Base-by-base conservation (phyloP, 148 eudicot genomes). In the Rhododendron molle region DNA sequence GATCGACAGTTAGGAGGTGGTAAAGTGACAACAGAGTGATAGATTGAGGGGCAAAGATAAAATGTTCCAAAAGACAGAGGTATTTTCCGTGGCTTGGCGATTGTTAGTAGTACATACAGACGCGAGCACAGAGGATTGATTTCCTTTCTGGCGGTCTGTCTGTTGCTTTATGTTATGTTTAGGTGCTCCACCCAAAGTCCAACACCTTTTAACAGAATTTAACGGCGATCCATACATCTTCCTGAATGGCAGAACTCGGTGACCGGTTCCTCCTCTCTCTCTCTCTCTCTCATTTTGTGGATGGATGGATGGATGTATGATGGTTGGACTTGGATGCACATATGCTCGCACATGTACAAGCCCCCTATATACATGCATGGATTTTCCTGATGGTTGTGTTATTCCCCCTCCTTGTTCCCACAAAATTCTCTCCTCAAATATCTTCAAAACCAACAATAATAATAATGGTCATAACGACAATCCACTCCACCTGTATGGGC, bases 151-250 rank as follows among this genome's bases (percentile, higher is more conserved):
- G 20, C 54, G 12, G 49, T 46, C 11, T 8, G 44, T 40, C 44
- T 40, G 44, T 40, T 6, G 7, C 7, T 5, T 54, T 54, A 4
- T 16, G 4, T 56, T 56, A 16, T 65, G 72, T n/a, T 26, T 65
- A 65, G 72, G 6, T 62, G 32, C 60, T 54, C 58, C 20, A 6
- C 30, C 71, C 72, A 11, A 67, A 67, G 32, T 81, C 13, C n/a
- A 6, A 32, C 44, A 62, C 43, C 30, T 36, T 34, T 83, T 38
- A 67, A 81, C 85, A 87, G 83, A 20, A 76, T 83, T 83, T 18
- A 87, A 65, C 83, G 88, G 80, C 85, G 20, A 83, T 87, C 83
- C 88, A 18, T 78, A 21, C 78, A 77, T 87, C 86, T 78, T 49
- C 60, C 80, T 50, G 10, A 52, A 80, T 78, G 76, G 20, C 36